Evolutionary conservation across 2,329 filamentous ascomycete genomes (phyloP), one percentile per base, ranked within the genome.

Genomic region (Daldinia sp.): DNA sequence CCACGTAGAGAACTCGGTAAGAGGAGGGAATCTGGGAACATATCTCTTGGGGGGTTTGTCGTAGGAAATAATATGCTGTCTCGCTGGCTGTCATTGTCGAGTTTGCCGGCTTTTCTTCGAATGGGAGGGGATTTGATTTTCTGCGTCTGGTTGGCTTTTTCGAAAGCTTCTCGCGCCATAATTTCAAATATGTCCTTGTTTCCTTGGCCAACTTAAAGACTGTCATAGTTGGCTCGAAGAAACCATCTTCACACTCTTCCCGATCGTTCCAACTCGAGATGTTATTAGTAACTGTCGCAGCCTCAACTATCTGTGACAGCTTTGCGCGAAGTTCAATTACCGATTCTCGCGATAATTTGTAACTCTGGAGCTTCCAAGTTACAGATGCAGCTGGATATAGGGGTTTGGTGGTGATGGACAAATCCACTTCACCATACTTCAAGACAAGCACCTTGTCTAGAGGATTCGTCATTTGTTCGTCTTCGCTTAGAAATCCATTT

Each of bases 1-100:
- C 77, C 8, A 79, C 71, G 41, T 81, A 77, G 4, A 80, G 69
- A 34, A 79, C 72, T 4, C 78, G 74, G 59, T 76, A 77, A 3
- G 62, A 7, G 3, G 64, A 9, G 3, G 76, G 73, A 23, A 79
- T 72, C 5, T 58, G 58, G 11, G 66, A 64, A n/a, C 73, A 74
- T 23, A 79, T 75, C 23, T 78, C 63, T 32, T 74, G 66, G 2
- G 75, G 74, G 3, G 76, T 72, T 63, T 70, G 70, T 8, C 70
- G 69, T 11, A 78, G 66, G 57, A 76, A 70, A 6, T 75, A 66
- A 45, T 68, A 72, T n/a, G 75, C 74, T 1, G 73, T 68, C 11
- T 73, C 67, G 32, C 65, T 70, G 6, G 67, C 61, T 15, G 69
- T 68, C 27, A 59, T 49, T 34, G 37, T 49, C 19, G 58, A 19